These are phyloP conservation scores for Cyclospora cayetanensis DNA, from an alignment of 169 alveolate genomes.

Conservation along the genomic window DNA sequence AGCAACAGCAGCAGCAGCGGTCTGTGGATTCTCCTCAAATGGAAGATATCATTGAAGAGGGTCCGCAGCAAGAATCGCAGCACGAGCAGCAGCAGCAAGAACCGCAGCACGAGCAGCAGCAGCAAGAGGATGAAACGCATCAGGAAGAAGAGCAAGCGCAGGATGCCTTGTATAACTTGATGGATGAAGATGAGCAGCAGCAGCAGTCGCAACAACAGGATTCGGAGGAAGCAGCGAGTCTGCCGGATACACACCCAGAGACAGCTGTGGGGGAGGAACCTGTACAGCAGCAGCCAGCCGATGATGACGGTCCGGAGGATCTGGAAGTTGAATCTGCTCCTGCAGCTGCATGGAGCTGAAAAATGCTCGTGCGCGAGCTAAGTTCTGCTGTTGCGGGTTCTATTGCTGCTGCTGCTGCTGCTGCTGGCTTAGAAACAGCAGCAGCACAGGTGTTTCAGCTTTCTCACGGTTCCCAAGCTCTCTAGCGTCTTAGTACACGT, in stretches of 20 bases:
- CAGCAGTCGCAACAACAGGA: slow-evolving; percentile 41
- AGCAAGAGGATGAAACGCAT: not conserved
- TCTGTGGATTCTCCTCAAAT: not conserved
- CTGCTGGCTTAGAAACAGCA: not conserved
- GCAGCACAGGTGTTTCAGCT: not conserved
- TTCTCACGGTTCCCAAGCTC: not conserved
- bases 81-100: not conserved
- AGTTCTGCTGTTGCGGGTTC: not conserved
- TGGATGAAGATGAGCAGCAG: slow-evolving; percentile 46
- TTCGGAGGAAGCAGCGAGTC: not conserved
- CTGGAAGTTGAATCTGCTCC: slow-evolving; percentile 18
- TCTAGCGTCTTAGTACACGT: no score
- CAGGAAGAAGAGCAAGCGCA: slow-evolving; percentile 2
- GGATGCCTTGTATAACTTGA: not conserved
- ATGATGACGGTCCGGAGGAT: slow-evolving; percentile 18
- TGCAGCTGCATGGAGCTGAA: slow-evolving; percentile 21
- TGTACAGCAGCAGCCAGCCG: slow-evolving; percentile 6
- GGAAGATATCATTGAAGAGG: not conserved
- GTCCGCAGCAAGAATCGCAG: not conserved
- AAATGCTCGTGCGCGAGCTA: not conserved
- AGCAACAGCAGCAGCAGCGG: not conserved
- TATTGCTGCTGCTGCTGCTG: not conserved
- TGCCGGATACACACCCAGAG: not conserved
- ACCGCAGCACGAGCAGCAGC: not conserved
- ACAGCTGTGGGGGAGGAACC: not conserved